These are phyloP conservation scores for Gossypium anomalum DNA, from an alignment of 345 rosid genomes.

Conservation along the genomic window DNA sequence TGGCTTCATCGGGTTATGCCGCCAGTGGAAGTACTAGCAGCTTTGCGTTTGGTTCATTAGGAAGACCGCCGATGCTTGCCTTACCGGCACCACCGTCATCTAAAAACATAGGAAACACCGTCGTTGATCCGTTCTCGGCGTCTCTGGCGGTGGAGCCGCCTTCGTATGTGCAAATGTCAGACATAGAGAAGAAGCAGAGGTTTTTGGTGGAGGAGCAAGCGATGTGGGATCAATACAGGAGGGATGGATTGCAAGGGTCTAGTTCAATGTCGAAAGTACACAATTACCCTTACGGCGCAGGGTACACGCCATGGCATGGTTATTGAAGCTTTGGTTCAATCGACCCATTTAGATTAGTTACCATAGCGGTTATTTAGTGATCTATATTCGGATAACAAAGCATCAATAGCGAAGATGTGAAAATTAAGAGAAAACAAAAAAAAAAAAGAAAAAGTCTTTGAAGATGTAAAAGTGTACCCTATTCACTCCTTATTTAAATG, in stretches of 20 bases:
- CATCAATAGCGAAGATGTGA: too few relatives aligned
- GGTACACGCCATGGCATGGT: conserved; percentile 21
- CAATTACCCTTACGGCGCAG: conserved; percentile 26
- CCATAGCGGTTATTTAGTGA: too few relatives aligned
- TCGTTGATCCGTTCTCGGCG: conserved; percentile 56
- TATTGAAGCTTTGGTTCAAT: conserved; percentile 8
- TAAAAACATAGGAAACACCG: background rate
- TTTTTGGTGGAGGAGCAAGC: conserved; percentile 47
- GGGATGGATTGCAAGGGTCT: conserved; percentile 51
- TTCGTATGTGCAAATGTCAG: conserved; percentile 56
- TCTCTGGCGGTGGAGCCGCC: conserved; percentile 46
- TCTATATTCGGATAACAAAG: too few relatives aligned
- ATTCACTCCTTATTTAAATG: too few relatives aligned
- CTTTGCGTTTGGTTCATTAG: conserved; percentile 17
- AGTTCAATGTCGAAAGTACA: conserved; percentile 28
- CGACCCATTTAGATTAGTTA: background rate
- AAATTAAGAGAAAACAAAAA: too few relatives aligned
- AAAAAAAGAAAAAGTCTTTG: too few relatives aligned
- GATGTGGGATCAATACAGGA: conserved; percentile 52
- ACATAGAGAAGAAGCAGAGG: conserved; percentile 57
- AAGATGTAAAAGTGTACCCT: too few relatives aligned
- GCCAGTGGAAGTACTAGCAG: conserved; percentile 32
- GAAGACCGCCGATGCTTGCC: conserved; percentile 45
- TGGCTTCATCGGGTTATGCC: conserved; percentile 20
- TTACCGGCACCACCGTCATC: conserved; percentile 44